A percentile compares a stretch with the other conserved stretches of the same genome.
Conservation (phyloP, 2,329 filamentous ascomycete species). For the Penicillium sp. region DNA sequence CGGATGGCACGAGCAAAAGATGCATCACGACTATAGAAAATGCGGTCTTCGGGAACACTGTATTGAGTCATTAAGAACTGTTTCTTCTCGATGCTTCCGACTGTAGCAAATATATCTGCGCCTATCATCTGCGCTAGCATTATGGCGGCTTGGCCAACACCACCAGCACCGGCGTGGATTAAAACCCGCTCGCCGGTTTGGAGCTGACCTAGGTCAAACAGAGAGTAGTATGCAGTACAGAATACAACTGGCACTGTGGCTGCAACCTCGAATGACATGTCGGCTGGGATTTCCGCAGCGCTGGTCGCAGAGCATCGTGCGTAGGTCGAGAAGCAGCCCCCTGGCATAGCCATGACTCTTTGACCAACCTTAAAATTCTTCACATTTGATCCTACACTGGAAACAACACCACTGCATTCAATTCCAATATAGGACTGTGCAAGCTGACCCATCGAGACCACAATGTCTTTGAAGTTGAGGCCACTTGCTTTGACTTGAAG, state of each 20-base stretch:
- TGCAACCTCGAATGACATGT: conserved; percentile 23
- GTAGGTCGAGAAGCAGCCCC: conserved; percentile 34
- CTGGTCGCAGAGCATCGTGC: conserved; percentile 29
- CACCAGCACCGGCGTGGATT: conserved; percentile 31
- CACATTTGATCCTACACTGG: conserved; percentile 33
- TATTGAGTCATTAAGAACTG: conserved; percentile 25
- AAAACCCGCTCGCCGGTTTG: conserved; percentile 23
- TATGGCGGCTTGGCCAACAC: conserved; percentile 32
- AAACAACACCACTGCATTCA: conserved; percentile 38
- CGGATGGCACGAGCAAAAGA: conserved; percentile 23
- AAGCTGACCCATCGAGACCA: conserved; percentile 39
- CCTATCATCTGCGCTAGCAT: conserved; percentile 25
- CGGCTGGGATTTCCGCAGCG: conserved; percentile 18
- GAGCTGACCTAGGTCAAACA: conserved; percentile 23
- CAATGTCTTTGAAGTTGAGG: conserved; percentile 41
- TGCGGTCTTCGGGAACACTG: conserved; percentile 22
- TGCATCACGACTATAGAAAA: conserved; percentile 29
- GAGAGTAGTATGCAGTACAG: conserved; percentile 24
- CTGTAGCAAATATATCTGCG: conserved; percentile 29
- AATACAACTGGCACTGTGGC: conserved; percentile 25
- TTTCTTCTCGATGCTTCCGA: conserved; percentile 27
- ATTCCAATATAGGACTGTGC: conserved; percentile 32
- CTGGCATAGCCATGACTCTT: conserved; percentile 34
- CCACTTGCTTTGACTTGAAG: conserved; percentile 38
- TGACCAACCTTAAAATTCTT: conserved; percentile 33